Base-by-base conservation (phyloP, 2,329 filamentous ascomycete genomes). In the Aschersonia sp. region DNA sequence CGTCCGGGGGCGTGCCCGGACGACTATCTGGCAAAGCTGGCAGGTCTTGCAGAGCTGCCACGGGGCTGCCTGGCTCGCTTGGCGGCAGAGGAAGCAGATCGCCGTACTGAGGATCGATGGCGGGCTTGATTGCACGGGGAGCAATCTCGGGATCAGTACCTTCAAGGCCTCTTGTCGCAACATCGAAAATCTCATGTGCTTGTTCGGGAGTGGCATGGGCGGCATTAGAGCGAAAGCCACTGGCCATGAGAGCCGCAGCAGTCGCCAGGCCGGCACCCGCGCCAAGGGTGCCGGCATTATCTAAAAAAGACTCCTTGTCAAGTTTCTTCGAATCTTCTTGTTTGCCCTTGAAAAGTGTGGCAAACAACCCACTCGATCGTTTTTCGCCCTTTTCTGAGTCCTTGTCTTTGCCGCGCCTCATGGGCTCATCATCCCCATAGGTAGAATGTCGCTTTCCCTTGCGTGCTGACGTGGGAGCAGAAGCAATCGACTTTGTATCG, bases 261-360 rank as follows among this genome's bases (percentile, higher is more conserved):
- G 71, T 70, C 68, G 69, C 71, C 65, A 75, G 61, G 74, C 79
- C 78, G 77, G 69, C 78, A 82, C 78, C 77, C 71, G 74, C 75
- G 78, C 78, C 78, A 77, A 75, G 70, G 73, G 73, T 82, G 74
- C 69, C 78, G 78, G 79, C 75, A 72, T 75, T 78, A 82, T 66
- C 79, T 82, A 82, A 81, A 81, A 82, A 82, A 82, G 77, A 77
- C 67, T 73, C 64, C 62, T 68, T 66, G 28, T 51, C 47, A 43
- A 49, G 35, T 47, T 46, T 51, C 45, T 45, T 51, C 9, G 47
- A 43, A n/a, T 51, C 50, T 52, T 61, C 60, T 47, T 63, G 62
- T 45, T 68, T 65, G 45, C 65, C 65, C 9, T 69, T 72, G 60
- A 72, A 67, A 51, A 74, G 66, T 55, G 66, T 66, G 48, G 75